These are phyloP conservation scores for Pyricularia sp. DNA, from an alignment of 2,329 filamentous ascomycete genomes.

Conservation along the genomic window DNA sequence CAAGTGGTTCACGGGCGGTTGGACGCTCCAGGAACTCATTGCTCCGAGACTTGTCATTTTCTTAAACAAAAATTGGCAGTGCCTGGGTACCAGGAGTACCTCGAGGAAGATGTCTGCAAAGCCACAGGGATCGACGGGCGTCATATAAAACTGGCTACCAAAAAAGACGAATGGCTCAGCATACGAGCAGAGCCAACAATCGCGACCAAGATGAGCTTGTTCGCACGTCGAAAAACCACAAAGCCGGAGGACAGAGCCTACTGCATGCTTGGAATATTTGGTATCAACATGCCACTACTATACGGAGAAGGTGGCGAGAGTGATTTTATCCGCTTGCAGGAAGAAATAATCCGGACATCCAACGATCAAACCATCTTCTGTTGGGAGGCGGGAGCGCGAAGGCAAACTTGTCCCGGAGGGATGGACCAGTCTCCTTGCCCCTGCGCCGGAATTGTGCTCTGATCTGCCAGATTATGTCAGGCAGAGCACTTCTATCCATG, in stretches of 20 bases:
- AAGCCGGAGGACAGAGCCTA: slow-evolving; percentile 13
- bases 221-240: slow-evolving; percentile 9
- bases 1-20: slow-evolving; percentile 12
- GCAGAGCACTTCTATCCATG: neutral
- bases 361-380: neutral
- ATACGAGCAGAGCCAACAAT: neutral
- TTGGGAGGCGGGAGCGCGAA: neutral
- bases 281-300: slow-evolving; percentile 14
- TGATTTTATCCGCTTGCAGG: slow-evolving; percentile 11
- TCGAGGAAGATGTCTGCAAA: neutral
- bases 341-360: slow-evolving; percentile 7
- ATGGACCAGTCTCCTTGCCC: neutral
- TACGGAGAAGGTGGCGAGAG: slow-evolving; percentile 12
- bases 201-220: slow-evolving; percentile 14
- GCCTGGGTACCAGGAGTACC: slow-evolving; percentile 6
- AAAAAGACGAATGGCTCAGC: neutral
- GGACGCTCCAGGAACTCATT: slow-evolving; percentile 13
- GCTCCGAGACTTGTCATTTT: slow-evolving; percentile 9
- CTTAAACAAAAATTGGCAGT: slow-evolving; percentile 8
- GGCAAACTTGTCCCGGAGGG: neutral
- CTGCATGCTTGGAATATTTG: slow-evolving; percentile 14
- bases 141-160: no score
- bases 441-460: neutral
- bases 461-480: neutral
- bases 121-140: neutral